Evolutionary conservation across 805 yeast genomes (phyloP), one percentile per base, ranked within the genome.

Genomic region (Saturnispora sanitii): DNA sequence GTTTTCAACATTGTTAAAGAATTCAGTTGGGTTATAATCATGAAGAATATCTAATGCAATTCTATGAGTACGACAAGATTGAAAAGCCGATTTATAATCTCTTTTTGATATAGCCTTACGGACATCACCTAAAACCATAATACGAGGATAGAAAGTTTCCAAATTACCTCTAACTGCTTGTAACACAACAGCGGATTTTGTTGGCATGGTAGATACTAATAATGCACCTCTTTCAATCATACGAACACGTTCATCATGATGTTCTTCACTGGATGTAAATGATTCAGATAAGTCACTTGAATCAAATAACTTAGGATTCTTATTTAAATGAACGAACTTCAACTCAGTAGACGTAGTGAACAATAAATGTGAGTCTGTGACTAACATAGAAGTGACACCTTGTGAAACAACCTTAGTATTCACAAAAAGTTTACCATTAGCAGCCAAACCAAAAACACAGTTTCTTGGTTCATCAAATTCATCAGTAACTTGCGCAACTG

Each of bases 161-260:
- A 92, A 65, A 54, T 92, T 92, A 46, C 99, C 99, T 57, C 99
- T 74, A 44, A 94, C 94, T 4, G 96, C 96, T 59, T 92, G 96
- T 40, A 92, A 66, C 4, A 85, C 77, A 16, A 94, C 87, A 1
- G 88, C 72, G 42, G 87, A 78, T 41, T 75, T 81, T 0, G 90
- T 75, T 1, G 96, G 96, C 53, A 87, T 80, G 2, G 76, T 75
- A 30, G 87, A 68, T 0, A 90, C 85, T 36, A 92, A 61, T n/a
- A 82, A 51, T 0, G 96, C 86, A 1, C 98, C 97, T 49, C 96
- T 71, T 61, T 92, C 99, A 40, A 92, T 79, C 44, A 80, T 75
- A 52, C 99, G 75, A 13, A 81, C 71, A 61, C 96, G 75, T 63
- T 90, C 98, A 58, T 86, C 96, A 25, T 48, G 51, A 2, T 22